Percentiles rank a stretch among this genome's conserved stretches.
These are phyloP conservation scores for Ettlia oleoabundans DNA, from an alignment of 139 green algal species.

Conservation along the genomic window DNA sequence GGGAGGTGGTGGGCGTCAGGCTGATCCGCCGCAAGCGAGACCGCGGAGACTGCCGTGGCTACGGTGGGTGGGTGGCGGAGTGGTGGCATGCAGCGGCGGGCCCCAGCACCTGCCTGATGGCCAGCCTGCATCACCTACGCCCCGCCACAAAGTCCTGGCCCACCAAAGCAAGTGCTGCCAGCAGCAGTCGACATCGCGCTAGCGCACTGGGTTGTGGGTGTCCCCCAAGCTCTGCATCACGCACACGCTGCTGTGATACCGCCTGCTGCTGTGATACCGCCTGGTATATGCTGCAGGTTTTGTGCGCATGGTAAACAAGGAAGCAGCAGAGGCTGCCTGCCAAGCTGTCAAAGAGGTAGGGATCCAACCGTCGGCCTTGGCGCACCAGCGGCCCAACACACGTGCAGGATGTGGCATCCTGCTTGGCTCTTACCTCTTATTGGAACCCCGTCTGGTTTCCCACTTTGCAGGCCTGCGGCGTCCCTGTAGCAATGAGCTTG, in stretches of 20 bases:
- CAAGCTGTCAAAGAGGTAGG: slow-evolving; percentile 22
- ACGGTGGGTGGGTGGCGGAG: slow-evolving; percentile 1
- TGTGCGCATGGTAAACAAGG: slow-evolving; percentile 6
- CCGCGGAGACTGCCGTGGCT: slow-evolving; percentile 29
- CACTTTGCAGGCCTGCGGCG: slow-evolving; percentile 19
- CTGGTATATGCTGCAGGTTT: background rate
- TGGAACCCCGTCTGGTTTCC: background rate
- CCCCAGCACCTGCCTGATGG: background rate
- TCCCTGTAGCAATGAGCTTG: slow-evolving; percentile 10
- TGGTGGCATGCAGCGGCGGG: background rate
- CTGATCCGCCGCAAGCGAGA: slow-evolving; percentile 27
- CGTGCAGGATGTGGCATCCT: too few species aligned
- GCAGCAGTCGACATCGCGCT: too few species aligned
- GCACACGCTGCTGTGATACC: background rate
- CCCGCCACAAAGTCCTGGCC: too few species aligned
- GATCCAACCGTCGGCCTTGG: background rate
- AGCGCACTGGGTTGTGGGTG: too few species aligned
- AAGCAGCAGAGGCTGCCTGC: slow-evolving; percentile 1
- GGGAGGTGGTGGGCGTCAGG: slow-evolving; percentile 30
- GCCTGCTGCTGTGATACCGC: background rate
- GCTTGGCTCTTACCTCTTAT: too few species aligned
- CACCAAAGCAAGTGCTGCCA: too few species aligned
- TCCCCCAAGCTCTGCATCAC: background rate
- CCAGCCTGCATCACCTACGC: too few species aligned
- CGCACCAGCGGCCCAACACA: background rate